phyloP scores from a whole-genome alignment of 2,329 filamentous ascomycete species.

The Fusarium udum region DNA sequence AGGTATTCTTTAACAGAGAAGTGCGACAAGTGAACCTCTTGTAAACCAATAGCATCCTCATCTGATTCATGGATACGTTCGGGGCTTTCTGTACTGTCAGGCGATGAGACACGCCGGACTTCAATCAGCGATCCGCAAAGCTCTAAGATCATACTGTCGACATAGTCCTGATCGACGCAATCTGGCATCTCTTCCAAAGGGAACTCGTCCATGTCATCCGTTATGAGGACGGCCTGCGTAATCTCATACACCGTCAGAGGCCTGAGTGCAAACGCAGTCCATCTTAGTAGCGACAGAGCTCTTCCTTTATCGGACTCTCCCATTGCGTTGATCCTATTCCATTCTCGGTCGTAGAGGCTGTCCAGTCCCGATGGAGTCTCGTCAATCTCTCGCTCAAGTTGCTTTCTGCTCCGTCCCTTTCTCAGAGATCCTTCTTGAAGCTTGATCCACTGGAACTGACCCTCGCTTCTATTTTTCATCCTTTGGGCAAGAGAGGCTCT shows the following conservation, averaged over 20 bases:
- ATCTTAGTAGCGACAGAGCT: constrained; percentile 44
- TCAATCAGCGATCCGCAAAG: neutral
- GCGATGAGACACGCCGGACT: rapidly evolving
- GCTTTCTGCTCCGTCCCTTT: constrained; percentile 39
- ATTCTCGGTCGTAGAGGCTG: constrained; percentile 45
- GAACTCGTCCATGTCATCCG: rapidly evolving
- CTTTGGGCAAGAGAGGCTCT: constrained; percentile 27
- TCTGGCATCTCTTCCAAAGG: neutral
- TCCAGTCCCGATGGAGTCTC: constrained; percentile 43
- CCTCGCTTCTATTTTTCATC: constrained; percentile 43
- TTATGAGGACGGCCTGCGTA: neutral
- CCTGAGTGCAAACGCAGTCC: constrained; percentile 40
- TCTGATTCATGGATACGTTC: rapidly evolving
- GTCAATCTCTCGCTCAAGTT: constrained; percentile 43
- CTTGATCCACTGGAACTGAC: constrained; percentile 48
- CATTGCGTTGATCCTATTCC: constrained; percentile 37
- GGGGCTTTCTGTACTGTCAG: rapidly evolving
- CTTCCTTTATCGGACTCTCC: constrained; percentile 10
- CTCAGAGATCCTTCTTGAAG: constrained; percentile 42
- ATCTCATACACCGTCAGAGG: constrained; percentile 12
- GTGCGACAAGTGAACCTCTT: neutral
- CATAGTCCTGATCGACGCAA: neutral
- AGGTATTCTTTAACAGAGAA: constrained; percentile 4
- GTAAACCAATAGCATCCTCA: rapidly evolving
- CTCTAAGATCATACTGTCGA: neutral